These are phyloP conservation scores for Phytopythium oedochilum DNA, from an alignment of 352 stramenopile species.

Conservation along the genomic window DNA sequence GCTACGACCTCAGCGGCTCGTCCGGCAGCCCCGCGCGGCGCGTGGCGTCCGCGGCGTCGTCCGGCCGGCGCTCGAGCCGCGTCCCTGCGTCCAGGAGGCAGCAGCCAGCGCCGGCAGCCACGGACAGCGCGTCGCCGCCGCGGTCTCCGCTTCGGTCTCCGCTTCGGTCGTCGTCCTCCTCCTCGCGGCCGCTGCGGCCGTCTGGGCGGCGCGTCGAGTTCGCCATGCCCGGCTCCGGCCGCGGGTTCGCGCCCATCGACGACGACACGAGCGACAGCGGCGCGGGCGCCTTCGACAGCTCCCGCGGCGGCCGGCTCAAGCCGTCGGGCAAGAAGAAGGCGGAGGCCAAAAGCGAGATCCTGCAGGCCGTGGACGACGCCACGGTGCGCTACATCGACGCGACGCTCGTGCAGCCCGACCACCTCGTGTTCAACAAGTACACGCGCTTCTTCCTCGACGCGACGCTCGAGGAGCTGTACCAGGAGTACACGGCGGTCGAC, in stretches of 20 bases:
- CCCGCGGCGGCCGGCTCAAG: neutral
- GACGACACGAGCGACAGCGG: conserved; percentile 11
- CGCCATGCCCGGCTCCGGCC: conserved; percentile 10
- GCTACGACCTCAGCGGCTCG: conserved; percentile 4
- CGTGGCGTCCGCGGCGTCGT: neutral
- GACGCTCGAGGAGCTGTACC: conserved; percentile 73
- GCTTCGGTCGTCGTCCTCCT: neutral
- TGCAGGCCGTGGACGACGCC: conserved; percentile 39
- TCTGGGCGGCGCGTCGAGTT: conserved; percentile 21
- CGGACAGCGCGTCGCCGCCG: neutral
- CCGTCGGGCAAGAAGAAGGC: conserved; percentile 3
- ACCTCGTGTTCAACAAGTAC: conserved; percentile 75
- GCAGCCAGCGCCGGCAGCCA: neutral
- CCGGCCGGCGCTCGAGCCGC: neutral
- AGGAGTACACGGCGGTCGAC: conserved; percentile 81
- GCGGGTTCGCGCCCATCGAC: conserved; percentile 10
- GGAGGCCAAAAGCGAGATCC: conserved; percentile 21
- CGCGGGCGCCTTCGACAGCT: conserved; percentile 7
- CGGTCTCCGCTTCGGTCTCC: neutral
- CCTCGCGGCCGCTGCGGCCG: conserved; percentile 2
- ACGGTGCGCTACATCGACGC: conserved; percentile 74
- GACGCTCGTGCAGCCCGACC: conserved; percentile 65
- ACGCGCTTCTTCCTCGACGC: conserved; percentile 75
- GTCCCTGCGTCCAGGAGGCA: neutral
- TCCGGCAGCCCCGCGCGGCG: neutral